phyloP scores from a whole-genome alignment of 805 yeast species.

The Schwanniomyces yamadae region DNA sequence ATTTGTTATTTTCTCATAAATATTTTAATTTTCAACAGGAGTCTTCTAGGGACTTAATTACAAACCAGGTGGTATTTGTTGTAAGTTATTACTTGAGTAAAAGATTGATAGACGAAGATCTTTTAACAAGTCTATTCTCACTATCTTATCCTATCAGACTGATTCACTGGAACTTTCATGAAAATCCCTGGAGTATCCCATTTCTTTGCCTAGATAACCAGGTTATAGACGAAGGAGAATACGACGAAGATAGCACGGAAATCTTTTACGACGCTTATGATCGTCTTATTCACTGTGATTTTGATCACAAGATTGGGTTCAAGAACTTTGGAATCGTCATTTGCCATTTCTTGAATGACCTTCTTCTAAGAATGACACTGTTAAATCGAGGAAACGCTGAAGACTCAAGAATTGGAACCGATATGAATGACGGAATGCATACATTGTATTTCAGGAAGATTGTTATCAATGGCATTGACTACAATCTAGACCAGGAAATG shows the following conservation, averaged over 20 bases:
- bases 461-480: conserved; percentile 33
- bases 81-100: conserved; percentile 45
- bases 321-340: conserved; percentile 21
- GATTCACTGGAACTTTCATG: conserved; percentile 35
- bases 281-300: conserved; percentile 12
- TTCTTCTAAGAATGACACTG: conserved; percentile 30
- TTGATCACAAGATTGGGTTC: conserved; percentile 7
- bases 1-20: conserved; percentile 61
- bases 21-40: conserved; percentile 49
- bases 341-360: conserved; percentile 34
- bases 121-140: conserved; percentile 11
- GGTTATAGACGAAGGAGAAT: conserved; percentile 36
- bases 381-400: conserved; percentile 45
- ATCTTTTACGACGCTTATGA: conserved; percentile 18
- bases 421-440: conserved; percentile 36
- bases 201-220: conserved; percentile 35
- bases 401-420: conserved; percentile 24
- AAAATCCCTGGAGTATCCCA: conserved; percentile 21
- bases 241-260: conserved; percentile 27
- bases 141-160: conserved; percentile 19
- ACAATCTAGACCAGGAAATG: conserved; percentile 33
- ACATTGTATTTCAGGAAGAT: conserved; percentile 7
- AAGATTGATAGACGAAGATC: conserved; percentile 22
- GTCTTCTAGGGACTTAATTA: conserved; percentile 57
- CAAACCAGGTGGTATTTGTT: conserved; percentile 55